These are phyloP conservation scores for Russula abietina DNA, from an alignment of 768 basidiomycete genomes.

Conservation along the genomic window DNA sequence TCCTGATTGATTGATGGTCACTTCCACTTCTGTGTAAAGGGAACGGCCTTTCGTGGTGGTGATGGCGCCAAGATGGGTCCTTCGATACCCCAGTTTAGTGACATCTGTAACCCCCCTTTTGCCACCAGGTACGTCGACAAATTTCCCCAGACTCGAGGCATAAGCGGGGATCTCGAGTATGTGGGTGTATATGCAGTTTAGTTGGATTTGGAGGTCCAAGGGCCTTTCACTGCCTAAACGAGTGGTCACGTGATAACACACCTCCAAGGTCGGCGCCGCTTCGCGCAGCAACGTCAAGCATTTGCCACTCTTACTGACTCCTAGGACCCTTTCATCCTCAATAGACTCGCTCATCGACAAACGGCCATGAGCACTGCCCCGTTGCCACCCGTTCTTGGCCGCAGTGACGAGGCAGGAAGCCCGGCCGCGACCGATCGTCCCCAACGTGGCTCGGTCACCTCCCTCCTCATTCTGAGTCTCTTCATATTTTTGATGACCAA, in stretches of 20 bases:
- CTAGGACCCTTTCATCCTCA: not conserved
- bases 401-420: conserved; percentile 7
- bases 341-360: not conserved
- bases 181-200: not conserved
- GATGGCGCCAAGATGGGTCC: not conserved
- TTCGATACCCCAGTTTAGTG: not conserved
- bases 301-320: too few species aligned
- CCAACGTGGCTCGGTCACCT: conserved; percentile 58
- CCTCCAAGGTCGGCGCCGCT: too few species aligned
- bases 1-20: not conserved
- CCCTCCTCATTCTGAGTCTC: conserved; percentile 67
- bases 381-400: not conserved
- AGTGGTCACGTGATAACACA: not conserved
- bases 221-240: too few species aligned
- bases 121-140: not conserved
- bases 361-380: conserved; percentile 9
- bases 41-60: not conserved
- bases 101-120: not conserved
- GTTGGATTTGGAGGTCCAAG: too few species aligned
- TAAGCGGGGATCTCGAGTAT: not conserved
- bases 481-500: conserved; percentile 77
- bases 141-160: not conserved
- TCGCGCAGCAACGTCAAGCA: too few species aligned
- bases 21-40: not conserved
- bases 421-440: conserved; percentile 25